Conservation (phyloP, 352 stramenopile species). For the Globisporangium ultimum region DNA sequence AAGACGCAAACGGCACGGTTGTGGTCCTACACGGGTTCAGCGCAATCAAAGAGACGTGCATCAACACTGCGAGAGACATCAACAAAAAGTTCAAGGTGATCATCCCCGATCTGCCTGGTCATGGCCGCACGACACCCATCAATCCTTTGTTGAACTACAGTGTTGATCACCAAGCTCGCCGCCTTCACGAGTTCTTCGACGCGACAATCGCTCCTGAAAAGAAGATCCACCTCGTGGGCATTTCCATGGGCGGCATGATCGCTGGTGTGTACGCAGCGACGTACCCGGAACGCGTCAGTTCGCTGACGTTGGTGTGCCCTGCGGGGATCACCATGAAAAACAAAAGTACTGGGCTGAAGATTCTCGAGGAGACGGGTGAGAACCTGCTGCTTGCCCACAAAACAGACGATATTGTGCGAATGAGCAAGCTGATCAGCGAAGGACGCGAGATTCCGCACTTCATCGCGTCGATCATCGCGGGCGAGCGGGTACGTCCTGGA, state of each 20-base stretch:
- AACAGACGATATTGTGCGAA: slow-evolving; percentile 40
- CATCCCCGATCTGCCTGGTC: slow-evolving; percentile 60
- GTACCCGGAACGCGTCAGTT: slow-evolving; percentile 42
- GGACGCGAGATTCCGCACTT: slow-evolving; percentile 11
- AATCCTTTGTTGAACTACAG: slow-evolving; percentile 40
- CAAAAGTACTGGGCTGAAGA: slow-evolving; percentile 43
- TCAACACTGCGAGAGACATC: slow-evolving; percentile 38
- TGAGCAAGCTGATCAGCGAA: slow-evolving; percentile 39
- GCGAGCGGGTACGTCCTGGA: slow-evolving; percentile 45
- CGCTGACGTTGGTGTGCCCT: slow-evolving; percentile 64
- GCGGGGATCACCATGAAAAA: slow-evolving; percentile 61
- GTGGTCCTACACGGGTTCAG: slow-evolving; percentile 70
- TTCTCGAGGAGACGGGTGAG: slow-evolving; percentile 52
- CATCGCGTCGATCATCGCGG: slow-evolving; percentile 32
- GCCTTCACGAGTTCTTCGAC: slow-evolving; percentile 53
- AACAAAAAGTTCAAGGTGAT: slow-evolving; percentile 52
- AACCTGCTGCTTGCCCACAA: slow-evolving; percentile 62
- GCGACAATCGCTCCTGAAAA: slow-evolving; percentile 36
- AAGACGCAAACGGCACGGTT: slow-evolving; percentile 44
- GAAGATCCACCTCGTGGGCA: slow-evolving; percentile 64
- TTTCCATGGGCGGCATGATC: slow-evolving; percentile 73
- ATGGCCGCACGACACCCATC: slow-evolving; percentile 47
- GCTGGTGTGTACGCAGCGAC: slow-evolving; percentile 53
- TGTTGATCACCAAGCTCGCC: slow-evolving; percentile 39
- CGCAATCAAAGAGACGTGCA: slow-evolving; percentile 59